Percentiles rank a stretch among this genome's conserved stretches.
These are phyloP conservation scores for Cicer arietinum DNA, from an alignment of 306 rosid species.

Conservation along the genomic window DNA sequence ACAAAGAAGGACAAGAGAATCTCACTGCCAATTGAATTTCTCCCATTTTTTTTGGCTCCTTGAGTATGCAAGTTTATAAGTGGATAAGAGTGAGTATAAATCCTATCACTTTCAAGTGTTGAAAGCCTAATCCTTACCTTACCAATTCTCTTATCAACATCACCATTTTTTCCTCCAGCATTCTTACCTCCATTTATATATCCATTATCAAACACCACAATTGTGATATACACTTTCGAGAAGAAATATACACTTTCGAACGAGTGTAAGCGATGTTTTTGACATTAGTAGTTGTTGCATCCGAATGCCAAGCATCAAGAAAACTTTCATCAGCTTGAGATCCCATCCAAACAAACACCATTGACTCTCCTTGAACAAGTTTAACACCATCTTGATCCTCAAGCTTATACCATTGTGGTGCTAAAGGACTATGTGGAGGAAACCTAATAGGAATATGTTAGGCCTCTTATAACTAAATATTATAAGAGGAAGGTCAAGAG, in stretches of 20 bases:
- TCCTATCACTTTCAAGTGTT: slow-evolving; percentile 49
- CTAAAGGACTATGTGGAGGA: slow-evolving; percentile 56
- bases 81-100: slow-evolving; percentile 60
- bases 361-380: slow-evolving; percentile 48
- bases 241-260: slow-evolving; percentile 41
- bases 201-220: slow-evolving; percentile 60
- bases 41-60: slow-evolving; percentile 40
- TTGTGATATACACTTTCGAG: background rate
- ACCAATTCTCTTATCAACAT: slow-evolving; percentile 49
- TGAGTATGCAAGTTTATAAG: slow-evolving; percentile 36
- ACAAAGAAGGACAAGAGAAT: slow-evolving; percentile 48
- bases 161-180: slow-evolving; percentile 12
- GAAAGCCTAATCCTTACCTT: slow-evolving; percentile 59
- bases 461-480: too few relatives aligned
- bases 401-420: slow-evolving; percentile 52
- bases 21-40: slow-evolving; percentile 66
- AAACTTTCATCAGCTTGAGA: slow-evolving; percentile 59
- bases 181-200: slow-evolving; percentile 43
- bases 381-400: slow-evolving; percentile 39
- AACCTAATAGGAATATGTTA: slow-evolving; percentile 39
- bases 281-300: slow-evolving; percentile 29
- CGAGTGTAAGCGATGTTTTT: slow-evolving; percentile 37
- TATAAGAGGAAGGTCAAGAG: too few relatives aligned
- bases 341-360: slow-evolving; percentile 64
- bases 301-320: slow-evolving; percentile 48